Base-by-base conservation (phyloP, 768 basidiomycete species). In the Rhizopogon sp. region DNA sequence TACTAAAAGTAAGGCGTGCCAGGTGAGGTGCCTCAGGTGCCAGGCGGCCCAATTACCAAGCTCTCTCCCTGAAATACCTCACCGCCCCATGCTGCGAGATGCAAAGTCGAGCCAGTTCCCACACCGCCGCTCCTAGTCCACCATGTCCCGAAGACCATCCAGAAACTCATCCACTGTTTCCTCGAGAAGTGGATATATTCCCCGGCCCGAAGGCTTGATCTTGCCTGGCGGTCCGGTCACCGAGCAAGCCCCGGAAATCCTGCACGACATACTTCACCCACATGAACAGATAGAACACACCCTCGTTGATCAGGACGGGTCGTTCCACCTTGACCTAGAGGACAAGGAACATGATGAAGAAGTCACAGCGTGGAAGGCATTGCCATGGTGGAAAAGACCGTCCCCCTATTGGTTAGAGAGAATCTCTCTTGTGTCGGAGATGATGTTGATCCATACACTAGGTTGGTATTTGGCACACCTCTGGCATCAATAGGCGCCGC, bases 301-400 rank as follows among this genome's bases (percentile, higher is more conserved):
- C 28, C 71, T 72, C 50, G 49, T 73, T 5, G 54, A 62, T 40
- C 40, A 51, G 6, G 44, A 51, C 37, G 51, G 53, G 22, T 39
- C 59, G 50, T 9, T 52, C 42, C 43, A 61, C 39, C 50, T 61
- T 45, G 50, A 64, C 29, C 56, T 64, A 20, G 68, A 72, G 29
- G 65, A 69, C 13, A 58, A 64, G 31, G 53, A 55, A 3, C 71
- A 75, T 44, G 63, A 61, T 20, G 65, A 67, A 37, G 63, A 69
- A 37, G 52, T 65, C 16, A 46, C 50, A 0, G 59, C 63, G 46
- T 63, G 69, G 57, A 62, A 66, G 55, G 58, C 40, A 3, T 72
- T 77, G 44, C 85, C 88, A 3, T 90, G 89, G 88, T 90, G 85
- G 80, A 88, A 75, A 70, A 73, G 79, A 41, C 87, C 90, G 3